These are phyloP conservation scores for Grammothele lineata DNA, from an alignment of 768 basidiomycete genomes.

Conservation along the genomic window DNA sequence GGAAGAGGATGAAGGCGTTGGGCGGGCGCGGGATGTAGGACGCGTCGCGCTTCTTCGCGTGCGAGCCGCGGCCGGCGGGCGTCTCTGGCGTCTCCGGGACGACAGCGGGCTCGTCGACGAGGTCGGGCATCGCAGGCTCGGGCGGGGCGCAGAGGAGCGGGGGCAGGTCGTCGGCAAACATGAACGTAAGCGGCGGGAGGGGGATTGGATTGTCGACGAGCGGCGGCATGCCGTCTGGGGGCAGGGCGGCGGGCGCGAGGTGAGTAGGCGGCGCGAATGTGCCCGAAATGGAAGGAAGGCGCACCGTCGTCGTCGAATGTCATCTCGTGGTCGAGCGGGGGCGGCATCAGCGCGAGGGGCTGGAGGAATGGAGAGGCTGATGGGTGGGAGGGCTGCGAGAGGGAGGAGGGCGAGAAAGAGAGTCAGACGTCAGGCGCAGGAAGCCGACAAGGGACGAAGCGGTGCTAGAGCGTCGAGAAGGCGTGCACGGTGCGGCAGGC, in stretches of 20 bases:
- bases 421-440: constrained; percentile 4
- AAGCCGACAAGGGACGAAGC: constrained; percentile 14
- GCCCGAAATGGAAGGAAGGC: constrained; percentile 16
- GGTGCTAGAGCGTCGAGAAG: constrained; percentile 22
- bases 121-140: constrained; percentile 17
- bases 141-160: constrained; percentile 23
- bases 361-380: constrained; percentile 4
- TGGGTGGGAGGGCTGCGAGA: background rate
- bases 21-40: constrained; percentile 80
- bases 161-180: constrained; percentile 21
- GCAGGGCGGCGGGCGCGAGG: background rate
- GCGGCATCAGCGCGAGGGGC: constrained; percentile 6
- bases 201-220: constrained; percentile 49
- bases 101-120: too few species aligned
- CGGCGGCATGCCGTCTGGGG: constrained; percentile 33
- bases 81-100: background rate
- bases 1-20: constrained; percentile 84
- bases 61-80: constrained; percentile 36
- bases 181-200: constrained; percentile 57
- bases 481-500: too few species aligned
- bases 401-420: constrained; percentile 4
- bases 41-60: constrained; percentile 62
- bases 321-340: constrained; percentile 25
- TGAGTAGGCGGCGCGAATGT: background rate
- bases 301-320: constrained; percentile 35